Conservation (phyloP, 208 protist species). For the Acanthamoeba royreba region DNA sequence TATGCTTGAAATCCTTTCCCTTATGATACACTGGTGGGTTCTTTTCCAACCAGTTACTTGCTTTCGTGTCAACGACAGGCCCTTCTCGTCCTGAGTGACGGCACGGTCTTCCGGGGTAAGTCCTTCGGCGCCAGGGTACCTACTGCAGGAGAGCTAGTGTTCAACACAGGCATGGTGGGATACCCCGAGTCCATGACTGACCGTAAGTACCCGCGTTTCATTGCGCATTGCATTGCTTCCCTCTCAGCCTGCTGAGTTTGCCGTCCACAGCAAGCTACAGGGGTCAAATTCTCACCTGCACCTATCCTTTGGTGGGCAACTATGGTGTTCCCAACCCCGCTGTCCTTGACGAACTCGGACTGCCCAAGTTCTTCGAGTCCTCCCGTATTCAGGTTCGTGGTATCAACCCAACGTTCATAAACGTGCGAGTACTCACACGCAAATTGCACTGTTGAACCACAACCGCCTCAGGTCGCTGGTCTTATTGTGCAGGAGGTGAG, state of each 20-base stretch:
- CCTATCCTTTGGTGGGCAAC: constrained; percentile 96
- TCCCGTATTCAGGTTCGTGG: background rate
- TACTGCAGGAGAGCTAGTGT: constrained; percentile 83
- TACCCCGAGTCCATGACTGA: constrained; percentile 92
- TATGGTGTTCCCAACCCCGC: constrained; percentile 89
- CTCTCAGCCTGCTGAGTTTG: constrained; percentile 67
- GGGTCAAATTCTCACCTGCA: constrained; percentile 97
- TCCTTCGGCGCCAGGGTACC: constrained; percentile 92
- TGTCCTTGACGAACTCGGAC: constrained; percentile 80
- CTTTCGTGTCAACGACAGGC: background rate
- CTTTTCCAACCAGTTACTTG: too few species aligned
- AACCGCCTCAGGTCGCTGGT: background rate
- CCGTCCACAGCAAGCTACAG: constrained; percentile 93
- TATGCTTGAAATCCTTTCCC: background rate
- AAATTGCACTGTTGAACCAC: background rate
- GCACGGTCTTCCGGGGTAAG: constrained; percentile 87
- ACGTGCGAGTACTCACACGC: background rate
- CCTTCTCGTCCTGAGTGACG: constrained; percentile 92
- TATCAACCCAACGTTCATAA: constrained; percentile 51
- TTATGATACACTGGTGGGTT: too few species aligned
- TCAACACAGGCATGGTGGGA: constrained; percentile 86
- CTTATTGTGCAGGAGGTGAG: background rate
- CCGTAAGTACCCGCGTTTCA: constrained; percentile 56
- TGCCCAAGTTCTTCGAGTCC: constrained; percentile 93
- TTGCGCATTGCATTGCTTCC: constrained; percentile 22